Conservation (phyloP, 768 basidiomycete genomes). For the Hemileccinum rubropunctum region DNA sequence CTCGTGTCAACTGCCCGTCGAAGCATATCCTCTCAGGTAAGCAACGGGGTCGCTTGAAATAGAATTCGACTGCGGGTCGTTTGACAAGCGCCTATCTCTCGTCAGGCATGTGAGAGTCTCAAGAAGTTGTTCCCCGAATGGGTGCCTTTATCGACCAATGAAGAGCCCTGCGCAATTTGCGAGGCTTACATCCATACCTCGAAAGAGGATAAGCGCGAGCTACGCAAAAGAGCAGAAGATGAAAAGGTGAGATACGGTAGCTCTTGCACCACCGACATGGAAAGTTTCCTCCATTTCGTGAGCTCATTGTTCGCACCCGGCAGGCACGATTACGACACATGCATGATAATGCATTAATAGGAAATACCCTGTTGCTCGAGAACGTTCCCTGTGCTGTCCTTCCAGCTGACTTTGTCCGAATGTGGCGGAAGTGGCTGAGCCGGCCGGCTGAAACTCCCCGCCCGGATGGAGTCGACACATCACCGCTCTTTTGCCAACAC, state of each 20-base stretch:
- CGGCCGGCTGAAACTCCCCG: constrained; percentile 53
- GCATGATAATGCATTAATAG: constrained; percentile 52
- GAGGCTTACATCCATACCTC: constrained; percentile 51
- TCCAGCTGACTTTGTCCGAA: constrained; percentile 56
- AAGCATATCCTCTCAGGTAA: constrained; percentile 61
- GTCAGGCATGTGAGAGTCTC: constrained; percentile 57
- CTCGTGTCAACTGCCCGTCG: constrained; percentile 54
- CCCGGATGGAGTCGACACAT: constrained; percentile 63
- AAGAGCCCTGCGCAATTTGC: constrained; percentile 63
- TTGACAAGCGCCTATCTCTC: constrained; percentile 13
- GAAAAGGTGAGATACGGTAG: constrained; percentile 59
- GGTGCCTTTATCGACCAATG: constrained; percentile 50
- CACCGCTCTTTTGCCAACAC: constrained; percentile 66
- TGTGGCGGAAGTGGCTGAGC: constrained; percentile 70
- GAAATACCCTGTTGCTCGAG: constrained; percentile 44
- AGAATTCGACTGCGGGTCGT: constrained; percentile 13
- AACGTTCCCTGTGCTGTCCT: constrained; percentile 56
- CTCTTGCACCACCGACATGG: neutral
- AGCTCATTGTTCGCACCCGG: constrained; percentile 12
- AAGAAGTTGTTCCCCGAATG: constrained; percentile 61
- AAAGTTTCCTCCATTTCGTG: constrained; percentile 13
- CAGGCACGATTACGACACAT: constrained; percentile 65
- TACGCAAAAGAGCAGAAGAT: constrained; percentile 67
- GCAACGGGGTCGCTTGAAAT: constrained; percentile 11
- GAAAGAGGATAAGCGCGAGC: constrained; percentile 59